Base-by-base conservation (phyloP, 202 grass and related monocot genomes). In the Schoenoplectus tabernaemontani region DNA sequence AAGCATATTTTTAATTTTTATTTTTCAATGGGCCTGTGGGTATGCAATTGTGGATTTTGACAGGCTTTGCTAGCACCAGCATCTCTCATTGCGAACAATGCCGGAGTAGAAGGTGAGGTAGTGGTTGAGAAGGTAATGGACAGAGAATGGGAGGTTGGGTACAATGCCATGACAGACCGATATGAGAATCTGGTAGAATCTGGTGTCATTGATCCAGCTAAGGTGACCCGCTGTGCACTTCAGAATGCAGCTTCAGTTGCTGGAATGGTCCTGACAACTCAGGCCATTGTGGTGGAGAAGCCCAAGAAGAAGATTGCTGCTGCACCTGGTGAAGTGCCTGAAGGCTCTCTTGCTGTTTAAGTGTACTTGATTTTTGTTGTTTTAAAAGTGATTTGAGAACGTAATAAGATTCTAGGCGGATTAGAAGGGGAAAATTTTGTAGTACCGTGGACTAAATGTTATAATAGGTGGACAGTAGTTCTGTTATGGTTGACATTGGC, bases 201-300 rank as follows among this genome's bases (percentile, higher is more conserved):
- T 7, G 96, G 96, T 15, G 96, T 99, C 50, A 96, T 99, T 0
- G 96, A 99, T 81, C 96, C 90, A 0, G 90, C 96, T 4, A 99
- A 99, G 73, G 92, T 96, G 34, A 81, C 92, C 1, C 88, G 92
- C 59, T 96, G 96, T 1, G 92, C 89, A 1, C 71, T 96, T 57
- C 96, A 96, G 42, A 96, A 96, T 23, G 88, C 90, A 0, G 81
- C 96, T 0, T 91, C 90, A 0, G 92, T 96, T 16, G 90, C 96
- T 23, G 96, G 96, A 65, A 99, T 99, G 96, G 96, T 99, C 36
- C 78, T 96, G 33, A 96, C 96, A 1, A 99, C 92, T 1, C 88
- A 99, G 62, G 96, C 92, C 20, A 96, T 99, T 8, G 96, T 99
- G 2, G 92, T 96, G 48, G 96, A 99, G 70, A 99, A 93, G 90